Base-by-base conservation (phyloP, 2,329 filamentous ascomycete genomes). In the Trichothecium sympodiale region DNA sequence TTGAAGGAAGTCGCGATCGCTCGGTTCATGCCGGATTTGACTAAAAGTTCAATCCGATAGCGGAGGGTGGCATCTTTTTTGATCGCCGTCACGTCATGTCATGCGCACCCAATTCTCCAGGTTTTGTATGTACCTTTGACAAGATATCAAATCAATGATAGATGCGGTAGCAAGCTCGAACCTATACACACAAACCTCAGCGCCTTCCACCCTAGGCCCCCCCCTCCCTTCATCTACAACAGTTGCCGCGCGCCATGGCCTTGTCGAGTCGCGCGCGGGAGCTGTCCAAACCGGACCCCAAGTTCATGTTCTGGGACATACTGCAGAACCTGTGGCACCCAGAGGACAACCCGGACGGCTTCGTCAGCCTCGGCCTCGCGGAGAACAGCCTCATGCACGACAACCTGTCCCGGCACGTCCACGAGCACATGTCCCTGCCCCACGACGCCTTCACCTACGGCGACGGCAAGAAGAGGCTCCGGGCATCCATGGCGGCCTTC, bases 301-400 rank as follows among this genome's bases (percentile, higher is more conserved):
- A 40, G 12, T 31, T 51, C 44, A 36, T 48, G 15, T 40, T 67
- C 38, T 67, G 64, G 60, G 54, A 64, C 9, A 54, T 71, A 28
- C 47, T 70, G 29, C 46, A 50, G 7, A 55, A 72, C 41, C 47
- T 61, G 5, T 73, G 60, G 55, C 43, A 66, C 36, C 55, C 60
- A 0, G 33, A 45, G 4, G 43, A 48, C 4, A 66, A 66, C 35
- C 59, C 62, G 0, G 43, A 50, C 12, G 68, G 68, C 17, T 68
- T 62, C 40, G 51, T 71, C 23, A 69, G 61, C 38, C 55, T 74
- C 1, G 68, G 67, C 1, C 54, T 72, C 2, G 69, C 69, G 5
- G 69, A 73, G 46, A 72, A 73, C 44, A 49, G 52, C 1, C 57
- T 73, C 29, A 69, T 72, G 67, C 67, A 71, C 37, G 45, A 58